These are phyloP conservation scores for Wolfiporia cocos DNA, from an alignment of 1,284 basidiomycete genomes.

Conservation along the genomic window DNA sequence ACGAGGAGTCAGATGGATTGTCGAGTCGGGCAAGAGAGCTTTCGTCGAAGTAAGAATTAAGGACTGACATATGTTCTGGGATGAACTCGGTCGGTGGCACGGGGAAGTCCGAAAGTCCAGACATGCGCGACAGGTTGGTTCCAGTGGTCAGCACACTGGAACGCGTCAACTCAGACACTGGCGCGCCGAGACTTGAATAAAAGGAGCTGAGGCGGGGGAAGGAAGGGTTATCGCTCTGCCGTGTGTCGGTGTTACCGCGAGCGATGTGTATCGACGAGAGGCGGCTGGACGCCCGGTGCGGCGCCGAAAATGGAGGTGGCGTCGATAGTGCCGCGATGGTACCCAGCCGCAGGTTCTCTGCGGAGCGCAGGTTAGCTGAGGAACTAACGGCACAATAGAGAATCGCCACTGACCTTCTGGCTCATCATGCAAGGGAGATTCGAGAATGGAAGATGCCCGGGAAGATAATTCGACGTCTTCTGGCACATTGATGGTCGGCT, in stretches of 20 bases:
- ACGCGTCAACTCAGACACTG: conserved; percentile 37
- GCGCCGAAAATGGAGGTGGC: conserved; percentile 35
- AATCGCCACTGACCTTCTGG: conserved; percentile 34
- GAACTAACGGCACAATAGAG: background rate
- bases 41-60: conserved; percentile 18
- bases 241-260: conserved; percentile 10
- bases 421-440: conserved; percentile 32
- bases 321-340: conserved; percentile 46
- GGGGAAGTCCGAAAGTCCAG: conserved; percentile 71
- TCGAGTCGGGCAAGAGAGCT: conserved; percentile 9
- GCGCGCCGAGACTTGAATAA: conserved; percentile 32
- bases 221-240: conserved; percentile 5
- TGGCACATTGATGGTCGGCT: conserved; percentile 38
- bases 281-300: conserved; percentile 36
- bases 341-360: conserved; percentile 46
- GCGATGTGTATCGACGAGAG: conserved; percentile 21
- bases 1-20: conserved; percentile 7
- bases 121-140: conserved; percentile 54
- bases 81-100: conserved; percentile 38
- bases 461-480: conserved; percentile 58
- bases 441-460: conserved; percentile 43
- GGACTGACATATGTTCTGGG: conserved; percentile 16
- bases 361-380: conserved; percentile 1
- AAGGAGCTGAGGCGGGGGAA: conserved; percentile 16
- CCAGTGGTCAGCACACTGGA: conserved; percentile 65